Percentiles rank a stretch among this genome's conserved stretches.
These are phyloP conservation scores for Annulohypoxylon moriforme DNA, from an alignment of 495 filamentous ascomycete species.

Conservation along the genomic window DNA sequence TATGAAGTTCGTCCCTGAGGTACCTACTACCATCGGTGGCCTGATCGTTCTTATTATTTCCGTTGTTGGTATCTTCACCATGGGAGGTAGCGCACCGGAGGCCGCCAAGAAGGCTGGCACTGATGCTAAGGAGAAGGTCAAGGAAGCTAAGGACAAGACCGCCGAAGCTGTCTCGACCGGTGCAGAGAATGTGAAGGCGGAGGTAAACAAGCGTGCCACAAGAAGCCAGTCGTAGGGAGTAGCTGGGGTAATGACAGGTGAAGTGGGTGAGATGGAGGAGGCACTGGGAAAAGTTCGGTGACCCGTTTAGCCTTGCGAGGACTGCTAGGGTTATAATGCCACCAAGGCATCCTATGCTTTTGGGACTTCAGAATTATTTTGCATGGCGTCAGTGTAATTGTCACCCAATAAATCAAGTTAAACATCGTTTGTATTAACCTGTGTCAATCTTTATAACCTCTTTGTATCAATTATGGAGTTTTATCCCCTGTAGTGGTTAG, in stretches of 20 bases:
- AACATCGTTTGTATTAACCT: constrained; percentile 6
- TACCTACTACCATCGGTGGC: constrained; percentile 81
- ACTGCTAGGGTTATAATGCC: constrained; percentile 13
- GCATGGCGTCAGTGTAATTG: constrained; percentile 43
- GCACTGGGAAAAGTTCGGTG: constrained; percentile 10
- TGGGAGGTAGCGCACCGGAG: constrained; percentile 54
- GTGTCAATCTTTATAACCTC: neutral
- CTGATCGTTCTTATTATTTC: constrained; percentile 75
- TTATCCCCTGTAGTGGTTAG: too few relatives aligned
- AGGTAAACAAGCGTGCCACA: constrained; percentile 66
- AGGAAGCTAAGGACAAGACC: constrained; percentile 82
- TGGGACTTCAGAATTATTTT: constrained; percentile 38
- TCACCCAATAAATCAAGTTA: constrained; percentile 33
- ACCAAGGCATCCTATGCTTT: constrained; percentile 33
- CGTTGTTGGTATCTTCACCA: constrained; percentile 68
- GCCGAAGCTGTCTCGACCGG: constrained; percentile 73
- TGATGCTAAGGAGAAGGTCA: constrained; percentile 78
- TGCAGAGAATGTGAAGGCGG: constrained; percentile 72
- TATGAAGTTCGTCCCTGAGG: constrained; percentile 89
- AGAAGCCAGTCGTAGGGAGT: constrained; percentile 50
- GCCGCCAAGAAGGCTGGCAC: constrained; percentile 67
- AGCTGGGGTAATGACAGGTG: neutral
- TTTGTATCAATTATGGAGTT: neutral
- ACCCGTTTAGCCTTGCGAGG: constrained; percentile 19
- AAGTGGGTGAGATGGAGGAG: neutral